Evolutionary conservation across 2,329 filamentous ascomycete genomes (phyloP).

Genomic region (Catunica adiposa): DNA sequence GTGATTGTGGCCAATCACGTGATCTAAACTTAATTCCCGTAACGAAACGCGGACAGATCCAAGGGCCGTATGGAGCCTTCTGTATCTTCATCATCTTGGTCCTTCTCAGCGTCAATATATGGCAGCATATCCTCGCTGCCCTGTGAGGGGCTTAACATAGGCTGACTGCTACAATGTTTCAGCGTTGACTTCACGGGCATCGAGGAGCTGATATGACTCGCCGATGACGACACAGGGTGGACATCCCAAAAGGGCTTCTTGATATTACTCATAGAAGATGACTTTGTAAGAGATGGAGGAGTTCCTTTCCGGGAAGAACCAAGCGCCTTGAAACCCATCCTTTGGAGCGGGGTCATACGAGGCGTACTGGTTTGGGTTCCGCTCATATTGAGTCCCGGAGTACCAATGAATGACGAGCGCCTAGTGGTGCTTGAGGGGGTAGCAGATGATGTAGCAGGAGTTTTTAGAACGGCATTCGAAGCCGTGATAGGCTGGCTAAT

Average conservation of each 20-base stretch:
- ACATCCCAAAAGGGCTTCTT: slow-evolving; percentile 12
- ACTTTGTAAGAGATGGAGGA: neutral
- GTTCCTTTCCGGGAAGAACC: neutral
- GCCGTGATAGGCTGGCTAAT: too few relatives aligned
- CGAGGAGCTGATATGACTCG: neutral
- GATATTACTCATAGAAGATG: slow-evolving; percentile 5
- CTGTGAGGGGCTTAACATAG: neutral
- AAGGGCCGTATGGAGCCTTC: neutral
- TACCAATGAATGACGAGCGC: slow-evolving; percentile 20
- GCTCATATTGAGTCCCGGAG: slow-evolving; percentile 7
- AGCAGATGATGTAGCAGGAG: slow-evolving; percentile 2
- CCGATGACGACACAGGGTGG: neutral
- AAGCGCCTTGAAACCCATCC: slow-evolving; percentile 33
- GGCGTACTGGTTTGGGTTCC: slow-evolving; percentile 24
- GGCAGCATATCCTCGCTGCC: slow-evolving; percentile 43
- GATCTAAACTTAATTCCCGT: neutral
- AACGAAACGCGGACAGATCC: slow-evolving; percentile 10
- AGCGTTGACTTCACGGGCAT: neutral
- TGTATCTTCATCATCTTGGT: slow-evolving; percentile 15
- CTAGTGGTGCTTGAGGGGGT: slow-evolving; percentile 21
- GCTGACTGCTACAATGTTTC: neutral
- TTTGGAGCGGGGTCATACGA: slow-evolving; percentile 35
- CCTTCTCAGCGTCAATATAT: slow-evolving; percentile 29
- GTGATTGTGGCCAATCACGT: neutral
- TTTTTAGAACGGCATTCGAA: neutral